Percentiles rank a stretch among this genome's conserved stretches.
Conservation (phyloP, 768 basidiomycete species). For the Cystobasidium ongulense region DNA sequence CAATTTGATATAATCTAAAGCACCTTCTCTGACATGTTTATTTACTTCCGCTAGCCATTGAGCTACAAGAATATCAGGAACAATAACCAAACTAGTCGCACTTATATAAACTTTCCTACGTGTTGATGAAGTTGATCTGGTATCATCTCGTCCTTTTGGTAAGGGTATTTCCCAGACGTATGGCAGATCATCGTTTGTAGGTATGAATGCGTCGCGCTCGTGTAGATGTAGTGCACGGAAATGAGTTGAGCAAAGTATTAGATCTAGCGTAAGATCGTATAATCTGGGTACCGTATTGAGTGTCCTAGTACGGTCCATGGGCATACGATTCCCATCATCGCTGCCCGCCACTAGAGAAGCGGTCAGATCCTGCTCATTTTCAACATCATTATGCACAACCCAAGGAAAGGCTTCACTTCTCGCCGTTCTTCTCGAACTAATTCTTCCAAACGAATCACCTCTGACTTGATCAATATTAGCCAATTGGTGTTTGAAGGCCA, state of each 20-base stretch:
- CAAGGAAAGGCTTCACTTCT: slow-evolving; percentile 15
- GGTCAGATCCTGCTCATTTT: background rate
- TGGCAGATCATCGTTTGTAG: slow-evolving; percentile 13
- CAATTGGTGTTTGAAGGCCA: slow-evolving; percentile 39
- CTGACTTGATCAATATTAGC: background rate
- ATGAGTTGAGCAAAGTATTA: background rate
- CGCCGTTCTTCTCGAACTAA: slow-evolving; percentile 2
- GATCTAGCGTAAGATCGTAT: slow-evolving; percentile 12
- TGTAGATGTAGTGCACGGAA: background rate
- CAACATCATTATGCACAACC: slow-evolving; percentile 1
- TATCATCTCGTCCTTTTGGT: slow-evolving; percentile 23
- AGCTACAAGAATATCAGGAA: slow-evolving; percentile 42
- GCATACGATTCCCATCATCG: background rate
- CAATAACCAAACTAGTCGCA: slow-evolving; percentile 43
- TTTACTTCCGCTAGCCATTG: slow-evolving; percentile 44
- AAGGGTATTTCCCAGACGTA: slow-evolving; percentile 22
- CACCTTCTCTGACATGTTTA: slow-evolving; percentile 39
- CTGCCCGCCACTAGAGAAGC: background rate
- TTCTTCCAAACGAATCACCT: background rate
- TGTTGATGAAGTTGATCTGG: slow-evolving; percentile 7
- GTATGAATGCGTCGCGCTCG: background rate
- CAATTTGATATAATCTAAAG: slow-evolving; percentile 37
- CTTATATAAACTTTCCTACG: slow-evolving; percentile 40
- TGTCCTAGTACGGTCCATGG: background rate
- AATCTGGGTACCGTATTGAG: slow-evolving; percentile 4